Evolutionary conservation across 2,329 filamentous ascomycete species (phyloP), one percentile per base, ranked within the genome.

Genomic region (Xylariaceae sp.): DNA sequence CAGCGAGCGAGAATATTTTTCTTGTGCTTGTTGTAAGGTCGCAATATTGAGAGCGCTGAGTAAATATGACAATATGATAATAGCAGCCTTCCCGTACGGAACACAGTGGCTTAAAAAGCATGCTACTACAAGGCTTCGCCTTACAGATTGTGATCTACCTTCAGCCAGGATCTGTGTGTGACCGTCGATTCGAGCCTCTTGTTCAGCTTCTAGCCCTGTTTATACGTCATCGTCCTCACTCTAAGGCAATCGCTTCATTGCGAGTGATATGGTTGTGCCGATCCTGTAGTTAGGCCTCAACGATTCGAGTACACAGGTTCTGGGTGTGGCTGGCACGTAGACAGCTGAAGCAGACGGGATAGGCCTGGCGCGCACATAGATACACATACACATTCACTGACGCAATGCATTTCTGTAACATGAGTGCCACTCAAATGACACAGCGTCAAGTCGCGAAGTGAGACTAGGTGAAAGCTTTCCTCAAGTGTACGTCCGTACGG

Each of bases 401-500:
- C 44, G 53, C 57, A n/a, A 49, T 53, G 39, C 41, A 24, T 36
- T 33, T n/a, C 24, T 56, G 31, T 53, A 46, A 45, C 48, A 31
- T 49, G 41, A 26, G 21, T 44, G n/a, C n/a, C 19, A 24, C 41
- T 21, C 36, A 29, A 17, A 51, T 17, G 44, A 11, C 48, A 49
- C 45, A 37, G 26, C 44, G 51, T 47, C 40, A 48, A 46, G 57
- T 57, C 41, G 49, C 57, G 21, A 36, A 50, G 47, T 59, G 43
- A 59, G 52, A 55, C 56, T 23, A 21, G 17, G 4, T 46, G 34
- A 39, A 12, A 53, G 54, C 40, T 51, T 33, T 8, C 34, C 12
- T 37, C 29, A 34, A 50, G 12, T 31, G 45, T 58, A 61, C 51
- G 47, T 58, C 58, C 58, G 58, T 51, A 61, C 37, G 51, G 55